Conservation (phyloP, 2,329 filamentous ascomycete genomes). For the Fusarium armeniacum region DNA sequence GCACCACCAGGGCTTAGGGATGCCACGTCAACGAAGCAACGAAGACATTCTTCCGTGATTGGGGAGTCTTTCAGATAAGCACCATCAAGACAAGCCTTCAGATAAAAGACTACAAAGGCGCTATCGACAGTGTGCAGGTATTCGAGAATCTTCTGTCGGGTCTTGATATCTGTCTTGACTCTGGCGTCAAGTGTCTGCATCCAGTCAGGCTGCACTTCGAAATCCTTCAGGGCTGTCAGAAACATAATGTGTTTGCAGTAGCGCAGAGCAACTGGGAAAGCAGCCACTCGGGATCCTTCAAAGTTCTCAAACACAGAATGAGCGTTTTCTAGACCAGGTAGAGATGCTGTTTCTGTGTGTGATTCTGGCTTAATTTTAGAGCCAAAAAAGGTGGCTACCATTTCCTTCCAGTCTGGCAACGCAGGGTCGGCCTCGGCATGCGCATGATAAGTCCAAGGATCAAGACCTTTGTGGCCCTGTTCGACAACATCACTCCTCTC, state of each 20-base stretch:
- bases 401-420: conserved; percentile 66
- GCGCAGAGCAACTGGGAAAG: conserved; percentile 77
- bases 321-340: conserved; percentile 24
- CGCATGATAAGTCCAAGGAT: conserved; percentile 70
- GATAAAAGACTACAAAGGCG: conserved; percentile 59
- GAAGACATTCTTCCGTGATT: conserved; percentile 63
- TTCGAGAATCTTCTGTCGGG: conserved; percentile 69
- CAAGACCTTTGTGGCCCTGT: conserved; percentile 89
- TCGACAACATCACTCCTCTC: conserved; percentile 88
- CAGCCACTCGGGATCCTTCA: conserved; percentile 61
- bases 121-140: conserved; percentile 64
- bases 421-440: conserved; percentile 59
- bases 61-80: conserved; percentile 62
- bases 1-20: conserved; percentile 65
- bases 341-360: conserved; percentile 56
- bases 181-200: conserved; percentile 81
- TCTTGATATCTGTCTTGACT: conserved; percentile 76
- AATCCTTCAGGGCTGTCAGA: conserved; percentile 63
- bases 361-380: conserved; percentile 51
- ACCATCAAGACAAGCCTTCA: conserved; percentile 70
- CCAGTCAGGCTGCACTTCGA: conserved; percentile 83
- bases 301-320: conserved; percentile 62
- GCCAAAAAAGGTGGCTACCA: conserved; percentile 65
- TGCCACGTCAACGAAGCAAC: conserved; percentile 67
- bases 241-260: conserved; percentile 73